Percentiles rank a stretch among this genome's conserved stretches.
These are phyloP conservation scores for Russula griseocarnosa DNA, from an alignment of 768 basidiomycete species.

Conservation along the genomic window DNA sequence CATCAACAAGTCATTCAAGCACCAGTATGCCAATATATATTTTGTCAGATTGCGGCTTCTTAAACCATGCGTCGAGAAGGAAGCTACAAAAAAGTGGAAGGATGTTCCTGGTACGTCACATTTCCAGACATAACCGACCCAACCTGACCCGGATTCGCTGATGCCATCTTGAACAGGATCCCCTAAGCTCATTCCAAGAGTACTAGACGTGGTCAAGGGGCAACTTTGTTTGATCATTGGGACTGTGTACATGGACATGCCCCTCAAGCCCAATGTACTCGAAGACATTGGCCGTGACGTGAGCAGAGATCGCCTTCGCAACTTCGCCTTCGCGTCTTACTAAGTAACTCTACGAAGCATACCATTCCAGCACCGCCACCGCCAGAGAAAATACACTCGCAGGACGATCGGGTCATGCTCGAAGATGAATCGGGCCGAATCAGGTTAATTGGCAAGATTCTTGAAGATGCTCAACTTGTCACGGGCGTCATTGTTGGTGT, in stretches of 20 bases:
- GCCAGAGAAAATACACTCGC: conserved; percentile 66
- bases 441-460: conserved; percentile 70
- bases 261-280: conserved; percentile 95
- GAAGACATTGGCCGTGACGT: conserved; percentile 94
- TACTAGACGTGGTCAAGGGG: conserved; percentile 83
- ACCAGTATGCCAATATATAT: conserved; percentile 74
- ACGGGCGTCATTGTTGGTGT: conserved; percentile 91
- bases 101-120: conserved; percentile 39
- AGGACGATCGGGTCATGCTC: conserved; percentile 77
- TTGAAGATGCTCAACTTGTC: conserved; percentile 62
- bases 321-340: background rate
- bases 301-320: conserved; percentile 34
- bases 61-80: conserved; percentile 44
- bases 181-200: conserved; percentile 68
- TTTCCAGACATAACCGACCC: background rate
- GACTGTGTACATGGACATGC: conserved; percentile 99
- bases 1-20: conserved; percentile 51
- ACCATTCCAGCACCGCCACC: conserved; percentile 84
- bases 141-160: background rate
- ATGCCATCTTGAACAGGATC: conserved; percentile 43
- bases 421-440: conserved; percentile 97
- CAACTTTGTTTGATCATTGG: conserved; percentile 88
- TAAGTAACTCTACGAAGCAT: conserved; percentile 43
- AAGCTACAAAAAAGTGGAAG: conserved; percentile 51
- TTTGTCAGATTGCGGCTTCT: conserved; percentile 55